Evolutionary conservation across 768 basidiomycete genomes (phyloP).

Genomic region (Mycena galopus): DNA sequence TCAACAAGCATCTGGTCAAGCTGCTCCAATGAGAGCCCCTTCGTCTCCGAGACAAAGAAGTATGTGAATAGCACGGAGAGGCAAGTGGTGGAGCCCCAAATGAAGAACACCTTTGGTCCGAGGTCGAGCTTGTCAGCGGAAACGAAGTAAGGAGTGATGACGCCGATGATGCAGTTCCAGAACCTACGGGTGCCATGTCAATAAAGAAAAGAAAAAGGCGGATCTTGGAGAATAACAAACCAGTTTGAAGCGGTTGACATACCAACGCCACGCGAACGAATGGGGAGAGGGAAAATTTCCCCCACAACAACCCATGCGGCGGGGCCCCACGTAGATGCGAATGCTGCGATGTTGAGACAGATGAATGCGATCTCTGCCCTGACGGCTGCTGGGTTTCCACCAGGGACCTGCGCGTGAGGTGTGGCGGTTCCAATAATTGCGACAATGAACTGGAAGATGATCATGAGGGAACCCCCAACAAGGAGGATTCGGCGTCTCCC

Average conservation of each 20-base stretch:
- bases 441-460: conserved; percentile 86
- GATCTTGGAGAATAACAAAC: background rate
- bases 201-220: conserved; percentile 48
- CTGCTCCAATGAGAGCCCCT: background rate
- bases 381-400: conserved; percentile 62
- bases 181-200: no score
- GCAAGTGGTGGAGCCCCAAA: background rate
- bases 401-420: conserved; percentile 52
- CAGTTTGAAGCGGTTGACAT: background rate
- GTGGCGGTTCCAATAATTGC: conserved; percentile 60
- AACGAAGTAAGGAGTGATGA: conserved; percentile 3
- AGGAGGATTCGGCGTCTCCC: conserved; percentile 87
- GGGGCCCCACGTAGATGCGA: conserved; percentile 3
- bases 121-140: background rate
- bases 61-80: background rate
- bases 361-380: conserved; percentile 59
- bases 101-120: background rate
- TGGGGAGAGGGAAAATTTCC: conserved; percentile 13
- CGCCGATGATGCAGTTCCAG: conserved; percentile 29
- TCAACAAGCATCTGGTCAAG: background rate
- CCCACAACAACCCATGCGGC: conserved; percentile 16
- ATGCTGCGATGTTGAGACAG: conserved; percentile 33
- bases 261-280: conserved; percentile 63
- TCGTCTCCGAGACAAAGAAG: background rate
- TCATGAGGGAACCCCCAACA: conserved; percentile 86